These are phyloP conservation scores for Viridothelium virens DNA, from an alignment of 495 filamentous ascomycete genomes.

Conservation along the genomic window DNA sequence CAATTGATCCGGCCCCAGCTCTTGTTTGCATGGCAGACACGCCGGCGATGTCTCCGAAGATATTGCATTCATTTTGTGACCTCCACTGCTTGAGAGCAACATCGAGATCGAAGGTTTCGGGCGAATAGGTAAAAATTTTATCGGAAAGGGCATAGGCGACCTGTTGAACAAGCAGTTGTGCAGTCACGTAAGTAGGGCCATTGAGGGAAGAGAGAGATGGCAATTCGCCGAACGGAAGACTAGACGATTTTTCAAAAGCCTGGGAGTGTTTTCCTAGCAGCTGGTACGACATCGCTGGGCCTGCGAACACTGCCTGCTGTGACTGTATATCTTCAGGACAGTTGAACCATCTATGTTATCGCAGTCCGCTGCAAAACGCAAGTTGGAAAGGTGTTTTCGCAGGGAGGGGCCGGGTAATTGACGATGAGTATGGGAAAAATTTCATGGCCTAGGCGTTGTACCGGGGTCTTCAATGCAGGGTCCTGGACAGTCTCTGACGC, in stretches of 20 bases:
- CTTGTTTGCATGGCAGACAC: slow-evolving; percentile 78
- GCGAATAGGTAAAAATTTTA: slow-evolving; percentile 94
- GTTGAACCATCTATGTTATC: neutral
- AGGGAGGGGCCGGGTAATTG: neutral
- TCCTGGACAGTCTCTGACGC: neutral
- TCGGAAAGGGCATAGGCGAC: slow-evolving; percentile 88
- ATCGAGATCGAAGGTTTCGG: slow-evolving; percentile 85
- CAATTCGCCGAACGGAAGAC: slow-evolving; percentile 55
- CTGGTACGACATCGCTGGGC: slow-evolving; percentile 21
- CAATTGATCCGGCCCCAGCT: slow-evolving; percentile 81
- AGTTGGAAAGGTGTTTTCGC: neutral
- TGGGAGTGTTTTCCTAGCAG: slow-evolving; percentile 20
- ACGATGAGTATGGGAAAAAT: neutral
- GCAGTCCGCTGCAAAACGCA: neutral
- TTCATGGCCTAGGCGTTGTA: neutral
- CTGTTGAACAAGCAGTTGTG: slow-evolving; percentile 89
- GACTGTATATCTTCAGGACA: slow-evolving; percentile 20
- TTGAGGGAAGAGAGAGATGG: slow-evolving; percentile 58
- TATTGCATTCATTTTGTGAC: slow-evolving; percentile 57
- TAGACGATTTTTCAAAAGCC: slow-evolving; percentile 42
- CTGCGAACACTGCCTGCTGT: slow-evolving; percentile 26
- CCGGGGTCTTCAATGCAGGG: neutral
- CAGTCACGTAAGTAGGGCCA: slow-evolving; percentile 84
- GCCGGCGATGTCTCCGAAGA: slow-evolving; percentile 67
- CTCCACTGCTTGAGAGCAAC: slow-evolving; percentile 71